Evolutionary conservation across 306 rosid genomes (phyloP).

Genomic region (Trichosanthes cucumerina): DNA sequence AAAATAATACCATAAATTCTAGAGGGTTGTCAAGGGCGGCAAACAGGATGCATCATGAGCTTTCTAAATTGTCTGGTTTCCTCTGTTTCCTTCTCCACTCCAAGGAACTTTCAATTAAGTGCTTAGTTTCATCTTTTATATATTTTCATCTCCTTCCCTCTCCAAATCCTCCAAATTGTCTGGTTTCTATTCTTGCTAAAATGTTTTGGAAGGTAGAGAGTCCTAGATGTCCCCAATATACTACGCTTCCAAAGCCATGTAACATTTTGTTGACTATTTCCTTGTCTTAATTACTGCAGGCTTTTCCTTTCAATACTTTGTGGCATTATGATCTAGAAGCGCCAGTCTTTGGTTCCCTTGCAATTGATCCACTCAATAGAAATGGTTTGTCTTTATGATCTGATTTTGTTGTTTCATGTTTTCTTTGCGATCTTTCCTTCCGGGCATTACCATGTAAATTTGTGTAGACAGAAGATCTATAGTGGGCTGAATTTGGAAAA

Average conservation of each 20-base stretch:
- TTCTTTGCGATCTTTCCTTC: background rate
- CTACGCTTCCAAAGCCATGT: background rate
- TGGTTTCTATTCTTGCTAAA: background rate
- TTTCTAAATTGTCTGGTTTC: background rate
- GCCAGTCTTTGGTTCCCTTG: conserved; percentile 80
- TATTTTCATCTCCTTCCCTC: background rate
- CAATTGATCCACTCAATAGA: conserved; percentile 39
- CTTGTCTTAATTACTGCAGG: conserved; percentile 29
- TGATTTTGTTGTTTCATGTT: background rate
- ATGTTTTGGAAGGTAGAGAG: background rate
- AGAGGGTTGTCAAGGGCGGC: background rate
- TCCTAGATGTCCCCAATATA: background rate
- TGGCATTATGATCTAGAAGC: conserved; percentile 64
- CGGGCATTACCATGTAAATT: background rate
- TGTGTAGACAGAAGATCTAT: background rate
- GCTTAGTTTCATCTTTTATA: background rate
- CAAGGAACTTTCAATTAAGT: background rate
- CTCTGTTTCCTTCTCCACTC: background rate
- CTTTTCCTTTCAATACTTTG: conserved; percentile 38
- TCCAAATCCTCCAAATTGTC: background rate
- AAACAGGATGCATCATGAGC: background rate
- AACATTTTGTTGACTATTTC: background rate
- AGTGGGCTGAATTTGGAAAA: background rate
- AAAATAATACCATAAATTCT: background rate
- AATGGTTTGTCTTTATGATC: conserved; percentile 31